Evolutionary conservation across 192 early-diverging fungal genomes (phyloP).

Genomic region (Coemansia sp.): DNA sequence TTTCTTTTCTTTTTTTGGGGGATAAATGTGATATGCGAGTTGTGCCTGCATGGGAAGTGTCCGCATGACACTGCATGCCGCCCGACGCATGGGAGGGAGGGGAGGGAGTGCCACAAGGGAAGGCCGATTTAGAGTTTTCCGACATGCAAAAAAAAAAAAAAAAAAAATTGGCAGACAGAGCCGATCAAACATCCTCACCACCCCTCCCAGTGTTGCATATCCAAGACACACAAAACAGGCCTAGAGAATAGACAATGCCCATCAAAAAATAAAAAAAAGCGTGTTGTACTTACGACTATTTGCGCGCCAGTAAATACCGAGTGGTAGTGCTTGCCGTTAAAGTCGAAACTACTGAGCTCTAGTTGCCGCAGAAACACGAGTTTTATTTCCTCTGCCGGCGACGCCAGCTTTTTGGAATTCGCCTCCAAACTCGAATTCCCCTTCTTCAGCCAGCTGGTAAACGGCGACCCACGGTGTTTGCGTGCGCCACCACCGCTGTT

Average conservation of each 20-base stretch:
- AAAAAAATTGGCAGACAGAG: too few relatives aligned
- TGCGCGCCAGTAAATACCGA: conserved; percentile 56
- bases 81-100: too few relatives aligned
- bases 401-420: conserved; percentile 52
- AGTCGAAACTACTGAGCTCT: conserved; percentile 46
- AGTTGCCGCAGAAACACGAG: conserved; percentile 50
- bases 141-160: too few relatives aligned
- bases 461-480: conserved; percentile 32
- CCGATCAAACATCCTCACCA: neutral
- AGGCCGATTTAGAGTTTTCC: too few relatives aligned
- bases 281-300: conserved; percentile 48
- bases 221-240: neutral
- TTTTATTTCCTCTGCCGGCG: conserved; percentile 57
- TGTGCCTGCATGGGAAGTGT: neutral
- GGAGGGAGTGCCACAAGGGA: too few relatives aligned
- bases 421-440: conserved; percentile 7
- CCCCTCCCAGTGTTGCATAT: neutral
- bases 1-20: too few relatives aligned
- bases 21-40: neutral
- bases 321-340: conserved; percentile 51
- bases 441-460: conserved; percentile 53
- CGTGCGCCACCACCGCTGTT: conserved; percentile 6
- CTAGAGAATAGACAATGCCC: neutral
- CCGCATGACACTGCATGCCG: conserved; percentile 7
- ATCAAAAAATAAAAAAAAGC: neutral